Percentiles rank a stretch among this genome's conserved stretches.
phyloP scores from a whole-genome alignment of 441 rosid genomes.

The Populus tomentosa region DNA sequence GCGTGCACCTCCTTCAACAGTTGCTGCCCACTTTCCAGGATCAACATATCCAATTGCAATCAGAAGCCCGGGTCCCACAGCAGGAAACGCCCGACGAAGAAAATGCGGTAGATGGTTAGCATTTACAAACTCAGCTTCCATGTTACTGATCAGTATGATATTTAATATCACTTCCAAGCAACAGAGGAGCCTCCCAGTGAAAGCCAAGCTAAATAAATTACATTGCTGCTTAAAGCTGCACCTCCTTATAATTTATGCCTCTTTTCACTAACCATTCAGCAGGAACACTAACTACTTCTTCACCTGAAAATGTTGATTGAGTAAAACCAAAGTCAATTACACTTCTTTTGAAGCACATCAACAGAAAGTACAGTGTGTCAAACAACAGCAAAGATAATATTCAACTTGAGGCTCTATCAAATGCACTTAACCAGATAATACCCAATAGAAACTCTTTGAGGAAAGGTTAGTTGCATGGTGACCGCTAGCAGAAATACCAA shows the following conservation, averaged over 20 bases:
- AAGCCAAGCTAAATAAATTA: conserved; percentile 24
- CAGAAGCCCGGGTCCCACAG: no score
- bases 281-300: conserved; percentile 14
- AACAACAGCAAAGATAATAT: conserved; percentile 3
- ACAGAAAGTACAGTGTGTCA: conserved; percentile 5
- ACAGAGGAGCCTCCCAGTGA: conserved; percentile 22
- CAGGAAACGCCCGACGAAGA: no score
- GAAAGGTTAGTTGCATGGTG: conserved; percentile 9
- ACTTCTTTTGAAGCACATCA: conserved; percentile 12
- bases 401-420: conserved; percentile 15
- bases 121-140: no score
- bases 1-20: no score
- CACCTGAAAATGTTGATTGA: conserved; percentile 1
- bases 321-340: conserved; percentile 8
- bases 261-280: conserved; percentile 18
- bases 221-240: conserved; percentile 27
- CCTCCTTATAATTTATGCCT: conserved; percentile 7
- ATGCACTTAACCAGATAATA: conserved; percentile 8
- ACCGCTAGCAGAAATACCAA: conserved; percentile 6
- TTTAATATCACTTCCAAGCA: conserved; percentile 23
- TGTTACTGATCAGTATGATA: no score
- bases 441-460: conserved; percentile 17
- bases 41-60: no score
- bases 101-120: no score
- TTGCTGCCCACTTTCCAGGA: no score